Evolutionary conservation across 2,329 filamentous ascomycete genomes (phyloP), one percentile per base, ranked within the genome.

Genomic region (Cadophora sp.): DNA sequence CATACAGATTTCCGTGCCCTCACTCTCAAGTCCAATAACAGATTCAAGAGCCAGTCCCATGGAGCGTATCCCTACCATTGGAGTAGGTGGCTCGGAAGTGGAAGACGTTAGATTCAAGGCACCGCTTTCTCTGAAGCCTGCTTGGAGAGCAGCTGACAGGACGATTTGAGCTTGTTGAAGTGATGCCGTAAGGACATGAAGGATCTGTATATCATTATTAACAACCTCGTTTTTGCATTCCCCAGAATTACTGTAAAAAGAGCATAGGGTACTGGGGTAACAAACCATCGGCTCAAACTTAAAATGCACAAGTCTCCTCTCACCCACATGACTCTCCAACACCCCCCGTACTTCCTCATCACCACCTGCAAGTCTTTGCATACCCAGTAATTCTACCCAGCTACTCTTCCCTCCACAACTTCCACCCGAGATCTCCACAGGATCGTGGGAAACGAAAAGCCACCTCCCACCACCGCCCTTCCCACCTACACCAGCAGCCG

Each of bases 201-300:
- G 87, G 73, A 97, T 97, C 94, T 97, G 70, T 27, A 8, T 8
- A 8, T 37, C 4, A 11, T 12, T 14, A 26, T 53, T 37, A 59
- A 27, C 40, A 11, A 22, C 19, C 14, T 16, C 40, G 19, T 43
- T 14, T 6, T 43, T 43, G 1, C 5, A 4, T 16, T 3, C 16
- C 40, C 2, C 19, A 43, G 16, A 16, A 16, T 3, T 1, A 34
- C 1, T 19, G 6, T 43, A 4, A 43, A 43, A 43, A 16, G 4
- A 3, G 12, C 40, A 43, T 34, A 43, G 19, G 12, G 40, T 16
- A 43, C 16, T 6, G 19, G 40, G 40, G 6, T 27, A 29, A 73
- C 89, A 77, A 85, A 97, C 94, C 93, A 97, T 94, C 4, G 94
- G 93, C 79, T 97, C 94, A 77, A 97, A 97, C 79, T 97, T 96